Conservation (phyloP, 306 rosid genomes). For the Argentina anserina region DNA sequence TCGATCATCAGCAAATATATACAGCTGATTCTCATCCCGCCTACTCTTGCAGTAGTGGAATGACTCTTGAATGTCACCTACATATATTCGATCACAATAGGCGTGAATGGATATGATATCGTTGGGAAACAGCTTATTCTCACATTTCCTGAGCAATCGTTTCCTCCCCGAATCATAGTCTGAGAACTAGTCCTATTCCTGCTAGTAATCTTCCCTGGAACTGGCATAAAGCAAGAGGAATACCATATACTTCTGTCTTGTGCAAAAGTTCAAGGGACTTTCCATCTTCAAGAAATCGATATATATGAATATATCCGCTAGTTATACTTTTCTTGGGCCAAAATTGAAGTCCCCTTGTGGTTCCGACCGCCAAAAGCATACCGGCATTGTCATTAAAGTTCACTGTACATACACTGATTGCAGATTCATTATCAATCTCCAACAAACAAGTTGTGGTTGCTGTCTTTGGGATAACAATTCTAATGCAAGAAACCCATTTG, state of each 20-base stretch:
- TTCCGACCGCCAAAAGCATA: slow-evolving; percentile 92
- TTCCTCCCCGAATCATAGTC: slow-evolving; percentile 94
- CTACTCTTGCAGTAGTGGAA: slow-evolving; percentile 98
- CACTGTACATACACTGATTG: slow-evolving; percentile 86
- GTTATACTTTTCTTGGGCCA: slow-evolving; percentile 60
- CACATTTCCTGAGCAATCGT: slow-evolving; percentile 81
- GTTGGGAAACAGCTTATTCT: slow-evolving; percentile 91
- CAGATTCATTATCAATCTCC: slow-evolving; percentile 97
- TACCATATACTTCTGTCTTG: slow-evolving; percentile 95
- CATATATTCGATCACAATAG: slow-evolving; percentile 88
- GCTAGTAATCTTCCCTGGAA: slow-evolving; percentile 98
- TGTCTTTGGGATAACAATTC: slow-evolving; percentile 90
- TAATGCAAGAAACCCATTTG: slow-evolving; percentile 94
- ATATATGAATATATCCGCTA: slow-evolving; percentile 86
- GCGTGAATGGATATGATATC: slow-evolving; percentile 76
- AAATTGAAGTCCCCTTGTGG: slow-evolving; percentile 91
- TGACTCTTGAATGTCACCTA: slow-evolving; percentile 93
- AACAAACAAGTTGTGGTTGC: slow-evolving; percentile 81
- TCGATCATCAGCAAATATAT: slow-evolving; percentile 90
- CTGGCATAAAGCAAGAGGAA: slow-evolving; percentile 86
- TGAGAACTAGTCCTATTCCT: slow-evolving; percentile 83
- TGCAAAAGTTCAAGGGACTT: slow-evolving; percentile 87
- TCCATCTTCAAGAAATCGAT: slow-evolving; percentile 90
- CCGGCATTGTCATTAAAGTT: slow-evolving; percentile 82
- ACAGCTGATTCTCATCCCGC: slow-evolving; percentile 91